Percentiles rank a stretch among this genome's conserved stretches.
These are phyloP conservation scores for Benincasa hispida DNA, from an alignment of 306 rosid species.

Conservation along the genomic window DNA sequence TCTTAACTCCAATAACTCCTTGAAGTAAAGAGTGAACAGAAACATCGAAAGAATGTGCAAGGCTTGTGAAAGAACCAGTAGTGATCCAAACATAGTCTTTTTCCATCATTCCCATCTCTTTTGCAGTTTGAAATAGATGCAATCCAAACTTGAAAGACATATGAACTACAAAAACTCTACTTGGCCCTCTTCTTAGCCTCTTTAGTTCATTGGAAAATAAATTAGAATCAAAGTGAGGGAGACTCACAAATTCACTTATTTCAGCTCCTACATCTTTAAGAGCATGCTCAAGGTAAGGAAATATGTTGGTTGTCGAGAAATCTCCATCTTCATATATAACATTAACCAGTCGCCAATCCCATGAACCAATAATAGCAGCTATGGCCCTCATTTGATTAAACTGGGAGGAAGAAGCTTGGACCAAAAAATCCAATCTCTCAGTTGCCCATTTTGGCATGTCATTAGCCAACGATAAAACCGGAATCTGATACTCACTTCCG, in stretches of 20 bases:
- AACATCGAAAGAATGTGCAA: constrained; percentile 30
- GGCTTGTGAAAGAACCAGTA: constrained; percentile 31
- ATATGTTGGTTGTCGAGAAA: constrained; percentile 14
- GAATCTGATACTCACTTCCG: constrained; percentile 15
- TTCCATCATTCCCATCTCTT: constrained; percentile 33
- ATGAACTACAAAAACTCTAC: constrained; percentile 32
- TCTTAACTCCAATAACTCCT: constrained; percentile 34
- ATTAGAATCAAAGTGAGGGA: constrained; percentile 24
- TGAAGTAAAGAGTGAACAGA: constrained; percentile 30
- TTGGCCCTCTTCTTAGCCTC: constrained; percentile 21
- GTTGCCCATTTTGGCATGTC: constrained; percentile 32
- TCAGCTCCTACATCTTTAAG: constrained; percentile 16
- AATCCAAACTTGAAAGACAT: constrained; percentile 21
- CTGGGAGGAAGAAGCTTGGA: constrained; percentile 22
- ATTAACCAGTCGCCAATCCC: constrained; percentile 24
- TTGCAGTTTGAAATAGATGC: constrained; percentile 21
- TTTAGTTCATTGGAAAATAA: constrained; percentile 22
- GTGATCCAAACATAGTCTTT: constrained; percentile 44
- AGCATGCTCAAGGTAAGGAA: constrained; percentile 22
- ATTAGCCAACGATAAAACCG: constrained; percentile 29
- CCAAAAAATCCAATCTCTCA: constrained; percentile 21
- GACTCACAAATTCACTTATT: constrained; percentile 12
- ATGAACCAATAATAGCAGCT: constrained; percentile 34
- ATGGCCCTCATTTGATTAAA: constrained; percentile 29
- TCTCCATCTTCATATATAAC: constrained; percentile 30